Base-by-base conservation (phyloP, 148 eudicot species). In the Rhododendron simsii region DNA sequence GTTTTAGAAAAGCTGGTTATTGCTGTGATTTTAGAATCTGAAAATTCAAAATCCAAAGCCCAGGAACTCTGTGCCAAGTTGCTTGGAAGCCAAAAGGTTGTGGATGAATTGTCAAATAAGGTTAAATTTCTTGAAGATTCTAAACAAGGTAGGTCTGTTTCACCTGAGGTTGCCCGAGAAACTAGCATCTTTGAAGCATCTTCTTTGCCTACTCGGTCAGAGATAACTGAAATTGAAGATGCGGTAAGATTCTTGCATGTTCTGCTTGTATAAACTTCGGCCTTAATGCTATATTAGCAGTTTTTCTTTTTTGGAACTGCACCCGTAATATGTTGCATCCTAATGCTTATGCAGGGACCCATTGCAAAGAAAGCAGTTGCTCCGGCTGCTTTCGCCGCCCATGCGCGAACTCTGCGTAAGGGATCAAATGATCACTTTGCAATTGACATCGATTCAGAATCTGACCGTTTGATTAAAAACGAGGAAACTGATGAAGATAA, bases 341-440 rank as follows among this genome's bases (percentile, higher is more conserved):
- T 26, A 77, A 85, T 91, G 37, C 71, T 26, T 71, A 84, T 91
- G 30, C 95, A 97, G 98, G 93, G 88, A 67, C 88, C 92, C 74
- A 81, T 92, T 88, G 91, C 94, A 80, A 95, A 93, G 85, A 90
- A 87, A 81, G 89, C 91, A 74, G 87, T 89, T 67, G 91, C 96
- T 82, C 87, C 93, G 33, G 92, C 88, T 81, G 89, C 98, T 80
- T 93, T 95, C 48, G 92, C 96, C 87, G 91, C 98, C 83, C 98
- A 95, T 75, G 89, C 87, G 74, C 92, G 98, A 91, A 89, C 95
- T 33, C 89, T 92, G 89, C 86, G 95, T 84, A 98, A 98, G 86
- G 98, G 96, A 65, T 94, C 98, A 83, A 89, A 90, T 41, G 99
- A 98, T 83, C 98, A 95, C 78, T 92, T 98, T 91, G 93, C 98